Conservation (phyloP, 2,329 filamentous ascomycete genomes). For the Monosporascus sp. region DNA sequence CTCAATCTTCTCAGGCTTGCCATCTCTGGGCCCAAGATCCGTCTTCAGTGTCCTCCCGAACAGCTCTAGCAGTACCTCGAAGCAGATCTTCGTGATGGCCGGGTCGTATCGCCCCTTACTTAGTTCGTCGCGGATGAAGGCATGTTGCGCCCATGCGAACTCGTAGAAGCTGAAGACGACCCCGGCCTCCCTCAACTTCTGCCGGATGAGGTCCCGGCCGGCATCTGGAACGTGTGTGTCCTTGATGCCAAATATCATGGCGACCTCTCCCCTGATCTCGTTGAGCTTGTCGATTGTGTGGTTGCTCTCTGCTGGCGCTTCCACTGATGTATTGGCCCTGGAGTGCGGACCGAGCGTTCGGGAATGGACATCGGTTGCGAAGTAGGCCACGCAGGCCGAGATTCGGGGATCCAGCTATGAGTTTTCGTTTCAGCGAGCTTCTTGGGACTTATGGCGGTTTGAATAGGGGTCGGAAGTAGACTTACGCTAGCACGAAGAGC, state of each 20-base stretch:
- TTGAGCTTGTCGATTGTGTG: slow-evolving; percentile 51
- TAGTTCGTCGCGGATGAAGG: slow-evolving; percentile 88
- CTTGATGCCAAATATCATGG: slow-evolving; percentile 88
- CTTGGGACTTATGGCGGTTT: background rate
- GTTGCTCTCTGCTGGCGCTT: slow-evolving; percentile 33
- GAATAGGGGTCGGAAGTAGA: background rate
- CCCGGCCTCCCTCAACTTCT: slow-evolving; percentile 71
- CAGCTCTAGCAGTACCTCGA: slow-evolving; percentile 82
- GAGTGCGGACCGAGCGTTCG: slow-evolving; percentile 63
- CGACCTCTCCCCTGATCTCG: slow-evolving; percentile 71
- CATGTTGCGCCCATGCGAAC: slow-evolving; percentile 89
- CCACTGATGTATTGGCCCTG: slow-evolving; percentile 41
- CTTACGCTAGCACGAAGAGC: slow-evolving; percentile 55
- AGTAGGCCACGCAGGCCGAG: slow-evolving; percentile 76
- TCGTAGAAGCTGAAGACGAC: slow-evolving; percentile 79
- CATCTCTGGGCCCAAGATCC: slow-evolving; percentile 68
- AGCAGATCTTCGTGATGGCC: slow-evolving; percentile 79
- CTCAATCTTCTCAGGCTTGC: slow-evolving; percentile 57
- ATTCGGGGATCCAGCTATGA: slow-evolving; percentile 66
- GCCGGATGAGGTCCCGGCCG: slow-evolving; percentile 77
- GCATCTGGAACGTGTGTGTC: slow-evolving; percentile 84
- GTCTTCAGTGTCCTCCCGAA: slow-evolving; percentile 74
- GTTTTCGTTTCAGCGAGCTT: background rate
- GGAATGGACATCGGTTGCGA: slow-evolving; percentile 86
- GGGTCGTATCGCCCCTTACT: slow-evolving; percentile 94